These are phyloP conservation scores for Mycena citricolor DNA, from an alignment of 1,284 basidiomycete species.

Conservation along the genomic window DNA sequence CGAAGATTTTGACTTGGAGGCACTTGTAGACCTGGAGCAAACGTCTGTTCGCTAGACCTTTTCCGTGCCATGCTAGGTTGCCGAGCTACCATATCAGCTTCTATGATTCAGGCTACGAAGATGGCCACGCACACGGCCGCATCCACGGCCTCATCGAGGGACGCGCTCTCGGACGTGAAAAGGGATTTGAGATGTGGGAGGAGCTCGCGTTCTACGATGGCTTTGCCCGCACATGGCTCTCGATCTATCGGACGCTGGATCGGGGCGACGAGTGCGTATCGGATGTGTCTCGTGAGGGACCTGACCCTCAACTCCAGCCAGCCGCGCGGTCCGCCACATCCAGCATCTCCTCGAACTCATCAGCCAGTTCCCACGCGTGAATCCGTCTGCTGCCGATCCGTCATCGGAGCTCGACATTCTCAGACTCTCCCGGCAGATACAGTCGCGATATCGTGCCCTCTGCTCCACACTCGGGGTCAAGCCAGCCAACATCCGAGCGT, in stretches of 20 bases:
- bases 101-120: conserved; percentile 74
- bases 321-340: conserved; percentile 66
- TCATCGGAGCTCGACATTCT: conserved; percentile 67
- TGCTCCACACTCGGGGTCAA: conserved; percentile 80
- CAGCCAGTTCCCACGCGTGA: conserved; percentile 71
- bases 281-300: too few species aligned
- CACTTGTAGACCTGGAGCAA: conserved; percentile 70
- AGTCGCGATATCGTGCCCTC: conserved; percentile 84
- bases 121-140: conserved; percentile 81
- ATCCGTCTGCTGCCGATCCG: conserved; percentile 53
- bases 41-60: conserved; percentile 42
- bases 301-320: too few species aligned
- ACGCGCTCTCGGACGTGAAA: conserved; percentile 84
- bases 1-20: conserved; percentile 59
- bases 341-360: conserved; percentile 72
- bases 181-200: conserved; percentile 96
- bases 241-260: conserved; percentile 42
- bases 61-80: conserved; percentile 5
- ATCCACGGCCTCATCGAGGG: conserved; percentile 93
- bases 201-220: conserved; percentile 94
- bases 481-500: conserved; percentile 15
- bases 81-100: conserved; percentile 50
- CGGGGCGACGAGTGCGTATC: conserved; percentile 48
- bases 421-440: conserved; percentile 78
- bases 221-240: conserved; percentile 72